phyloP scores from a whole-genome alignment of 371 early-diverging fungal species.

The Ordospora colligata region DNA sequence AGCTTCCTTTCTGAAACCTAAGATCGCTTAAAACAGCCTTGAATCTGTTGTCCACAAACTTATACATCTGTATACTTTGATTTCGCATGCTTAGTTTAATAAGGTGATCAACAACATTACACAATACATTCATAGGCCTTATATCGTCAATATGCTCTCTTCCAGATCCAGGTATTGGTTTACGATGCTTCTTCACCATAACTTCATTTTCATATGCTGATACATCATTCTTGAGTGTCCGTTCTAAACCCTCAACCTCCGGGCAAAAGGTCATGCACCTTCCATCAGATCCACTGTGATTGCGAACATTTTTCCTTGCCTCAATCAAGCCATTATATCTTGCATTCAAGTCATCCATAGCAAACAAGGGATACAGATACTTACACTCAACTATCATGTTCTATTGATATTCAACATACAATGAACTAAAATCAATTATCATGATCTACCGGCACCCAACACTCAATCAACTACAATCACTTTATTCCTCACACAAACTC shows the following conservation, averaged over 20 bases:
- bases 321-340: background rate
- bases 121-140: conserved; percentile 68
- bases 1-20: conserved; percentile 69
- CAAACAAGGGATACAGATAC: background rate
- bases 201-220: conserved; percentile 37
- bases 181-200: conserved; percentile 71
- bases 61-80: conserved; percentile 66
- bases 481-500: too few relatives aligned
- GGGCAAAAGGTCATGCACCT: conserved; percentile 51
- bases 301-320: background rate
- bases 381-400: too few relatives aligned
- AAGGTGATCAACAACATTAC: conserved; percentile 70
- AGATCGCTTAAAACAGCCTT: conserved; percentile 72
- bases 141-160: conserved; percentile 76
- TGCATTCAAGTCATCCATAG: background rate
- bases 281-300: background rate
- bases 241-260: conserved; percentile 35
- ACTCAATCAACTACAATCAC: too few relatives aligned
- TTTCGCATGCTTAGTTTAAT: conserved; percentile 64
- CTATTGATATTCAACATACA: too few relatives aligned
- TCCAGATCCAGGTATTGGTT: conserved; percentile 77
- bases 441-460: too few relatives aligned
- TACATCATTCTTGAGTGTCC: conserved; percentile 42
- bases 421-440: too few relatives aligned
- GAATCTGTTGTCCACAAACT: conserved; percentile 75